Conservation (phyloP, 2,329 filamentous ascomycete genomes). For the Acephala macrosclerotiorum region DNA sequence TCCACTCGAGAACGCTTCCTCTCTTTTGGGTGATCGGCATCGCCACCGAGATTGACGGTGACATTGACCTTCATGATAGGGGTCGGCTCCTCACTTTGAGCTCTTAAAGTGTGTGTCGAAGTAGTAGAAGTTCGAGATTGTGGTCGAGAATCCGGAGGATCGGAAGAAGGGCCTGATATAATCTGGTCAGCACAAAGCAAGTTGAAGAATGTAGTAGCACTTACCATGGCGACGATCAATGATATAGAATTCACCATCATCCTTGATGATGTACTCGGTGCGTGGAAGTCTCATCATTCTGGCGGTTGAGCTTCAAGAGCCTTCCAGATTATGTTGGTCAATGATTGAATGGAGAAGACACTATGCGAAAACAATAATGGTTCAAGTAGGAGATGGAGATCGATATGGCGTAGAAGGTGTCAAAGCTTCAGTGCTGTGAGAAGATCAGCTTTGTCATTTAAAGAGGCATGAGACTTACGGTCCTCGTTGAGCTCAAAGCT, state of each 20-base stretch:
- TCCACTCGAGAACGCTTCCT: too few relatives aligned
- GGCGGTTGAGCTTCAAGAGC: background rate
- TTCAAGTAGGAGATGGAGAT: too few relatives aligned
- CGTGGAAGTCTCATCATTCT: background rate
- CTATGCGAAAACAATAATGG: too few relatives aligned
- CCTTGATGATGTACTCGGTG: slow-evolving; percentile 3
- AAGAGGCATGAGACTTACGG: background rate
- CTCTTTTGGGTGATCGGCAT: too few relatives aligned
- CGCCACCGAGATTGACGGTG: background rate
- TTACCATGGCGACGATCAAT: background rate
- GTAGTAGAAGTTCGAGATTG: background rate
- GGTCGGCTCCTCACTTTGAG: background rate
- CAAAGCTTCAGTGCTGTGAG: background rate
- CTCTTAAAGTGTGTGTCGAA: background rate
- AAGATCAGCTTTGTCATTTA: background rate
- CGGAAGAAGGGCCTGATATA: background rate
- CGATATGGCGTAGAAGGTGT: background rate
- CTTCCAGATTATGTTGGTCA: too few relatives aligned
- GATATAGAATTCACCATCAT: slow-evolving; percentile 8
- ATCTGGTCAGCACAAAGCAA: background rate
- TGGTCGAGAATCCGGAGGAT: background rate
- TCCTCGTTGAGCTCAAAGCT: too few relatives aligned
- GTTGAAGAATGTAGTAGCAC: background rate
- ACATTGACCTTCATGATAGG: background rate
- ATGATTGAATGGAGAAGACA: too few relatives aligned